phyloP scores from a whole-genome alignment of 805 yeast species.

The Maudiozyma bulderi region DNA sequence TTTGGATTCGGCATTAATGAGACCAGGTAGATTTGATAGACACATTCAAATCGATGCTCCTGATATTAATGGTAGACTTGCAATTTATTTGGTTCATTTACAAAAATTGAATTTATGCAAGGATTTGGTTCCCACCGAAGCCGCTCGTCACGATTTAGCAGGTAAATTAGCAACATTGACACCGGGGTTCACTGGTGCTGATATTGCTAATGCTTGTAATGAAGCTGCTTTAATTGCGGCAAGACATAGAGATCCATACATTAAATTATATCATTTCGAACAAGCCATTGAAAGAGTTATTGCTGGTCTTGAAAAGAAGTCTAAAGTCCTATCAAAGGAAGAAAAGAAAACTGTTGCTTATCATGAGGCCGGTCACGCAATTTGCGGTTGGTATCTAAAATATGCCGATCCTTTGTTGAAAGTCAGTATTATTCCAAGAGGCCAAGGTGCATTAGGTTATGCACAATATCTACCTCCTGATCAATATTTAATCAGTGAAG shows the following conservation, averaged over 20 bases:
- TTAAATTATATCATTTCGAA: constrained; percentile 69
- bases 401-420: constrained; percentile 85
- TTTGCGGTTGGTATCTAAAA: constrained; percentile 86
- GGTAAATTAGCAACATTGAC: constrained; percentile 86
- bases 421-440: constrained; percentile 91
- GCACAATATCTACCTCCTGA: constrained; percentile 93
- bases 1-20: constrained; percentile 75
- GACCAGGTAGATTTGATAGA: constrained; percentile 94
- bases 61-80: constrained; percentile 81
- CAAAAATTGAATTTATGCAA: constrained; percentile 29
- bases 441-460: constrained; percentile 91
- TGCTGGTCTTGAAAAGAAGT: constrained; percentile 86
- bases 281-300: constrained; percentile 89
- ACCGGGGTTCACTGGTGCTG: constrained; percentile 95
- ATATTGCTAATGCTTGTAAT: constrained; percentile 88
- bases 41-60: constrained; percentile 82
- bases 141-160: constrained; percentile 49
- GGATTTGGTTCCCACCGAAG: constrained; percentile 34
- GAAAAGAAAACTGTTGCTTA: constrained; percentile 83
- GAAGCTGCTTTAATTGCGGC: constrained; percentile 94
- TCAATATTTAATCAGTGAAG: constrained; percentile 64
- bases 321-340: constrained; percentile 65
- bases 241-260: constrained; percentile 53
- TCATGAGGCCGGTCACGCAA: constrained; percentile 96
- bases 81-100: constrained; percentile 75